Percentiles rank a stretch among this genome's conserved stretches.
These are phyloP conservation scores for Sicyos edulis DNA, from an alignment of 306 rosid species.

Conservation along the genomic window DNA sequence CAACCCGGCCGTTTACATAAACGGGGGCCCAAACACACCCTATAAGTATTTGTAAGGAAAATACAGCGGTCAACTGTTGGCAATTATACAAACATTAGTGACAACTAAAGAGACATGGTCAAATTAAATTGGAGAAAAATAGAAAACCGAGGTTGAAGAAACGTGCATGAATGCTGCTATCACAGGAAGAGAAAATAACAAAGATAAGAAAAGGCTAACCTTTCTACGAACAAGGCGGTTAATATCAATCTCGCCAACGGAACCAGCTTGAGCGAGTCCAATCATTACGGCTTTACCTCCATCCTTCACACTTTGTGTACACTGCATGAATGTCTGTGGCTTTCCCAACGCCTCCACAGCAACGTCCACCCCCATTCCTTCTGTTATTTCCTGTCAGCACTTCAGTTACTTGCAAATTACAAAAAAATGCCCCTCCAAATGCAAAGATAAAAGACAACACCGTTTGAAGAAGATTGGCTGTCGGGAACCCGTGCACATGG, in stretches of 20 bases:
- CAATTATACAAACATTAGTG: not conserved
- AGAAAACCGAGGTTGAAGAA: not conserved
- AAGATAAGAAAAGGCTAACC: conserved; percentile 31
- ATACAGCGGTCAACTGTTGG: too few relatives aligned
- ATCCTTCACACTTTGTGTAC: conserved; percentile 73
- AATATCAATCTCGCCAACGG: conserved; percentile 79
- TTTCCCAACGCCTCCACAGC: conserved; percentile 96
- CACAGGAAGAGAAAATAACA: not conserved
- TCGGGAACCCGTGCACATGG: not conserved
- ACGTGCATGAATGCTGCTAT: not conserved
- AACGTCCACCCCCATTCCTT: conserved; percentile 83
- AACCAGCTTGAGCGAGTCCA: conserved; percentile 72
- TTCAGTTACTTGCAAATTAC: not conserved
- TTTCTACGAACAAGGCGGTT: conserved; percentile 91
- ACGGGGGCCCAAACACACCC: too few relatives aligned
- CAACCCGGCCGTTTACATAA: too few relatives aligned
- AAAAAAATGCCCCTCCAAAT: not conserved
- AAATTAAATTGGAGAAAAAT: not conserved
- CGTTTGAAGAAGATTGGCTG: not conserved
- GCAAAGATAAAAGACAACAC: not conserved
- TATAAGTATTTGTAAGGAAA: too few relatives aligned
- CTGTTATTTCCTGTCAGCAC: conserved; percentile 71
- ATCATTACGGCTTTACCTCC: conserved; percentile 98
- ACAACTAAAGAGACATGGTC: not conserved
- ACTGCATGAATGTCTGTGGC: conserved; percentile 78